Base-by-base conservation (phyloP, 2,329 filamentous ascomycete species). In the Bisporella sp. region DNA sequence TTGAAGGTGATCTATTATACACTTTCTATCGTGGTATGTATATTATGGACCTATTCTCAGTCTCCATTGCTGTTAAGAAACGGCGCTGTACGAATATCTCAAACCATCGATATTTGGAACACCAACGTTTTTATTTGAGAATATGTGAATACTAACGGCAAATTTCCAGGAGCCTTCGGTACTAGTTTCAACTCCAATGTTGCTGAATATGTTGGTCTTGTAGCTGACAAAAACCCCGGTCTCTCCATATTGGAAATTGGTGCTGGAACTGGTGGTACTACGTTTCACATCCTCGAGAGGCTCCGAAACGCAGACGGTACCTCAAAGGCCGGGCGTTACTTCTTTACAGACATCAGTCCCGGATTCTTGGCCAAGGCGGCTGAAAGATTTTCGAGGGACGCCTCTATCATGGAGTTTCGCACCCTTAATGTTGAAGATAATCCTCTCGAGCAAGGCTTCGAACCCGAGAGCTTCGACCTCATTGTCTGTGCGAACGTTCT, bases 321-420 rank as follows among this genome's bases (percentile, higher is more conserved):
- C 12, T 42, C 41, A 21, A 30, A 9, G 13, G 3, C 33, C 33
- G 4, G 11, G 6, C 8, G 33, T 5, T 63, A 63, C 47, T 40
- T 29, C 2, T 64, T 52, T 44, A 64, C 61, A 3, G 61, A 64
- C 49, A 51, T 63, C 8, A 56, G 54, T 2, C 37, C 52, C 2
- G 57, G 54, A 5, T 64, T 70, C 53, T 71, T 72, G 48, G 63
- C 60, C 41, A 51, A 52, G 5, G 67, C 68, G 4, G 56, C 57
- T 41, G 48, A 54, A 8, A 37, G 41, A 28, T 53, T 42, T 21
- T 53, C 29, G 33, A 12, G 1, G 29, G 28, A 5, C 52, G 43
- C 42, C 55, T 58, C 13, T 28, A 43, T 57, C 29, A 60, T 70
- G 49, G 51, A 55, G 6, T 70, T 59, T 51, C 55, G 54, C 47